phyloP scores from a whole-genome alignment of 2,329 filamentous ascomycete genomes.

The Alternaria alternata region DNA sequence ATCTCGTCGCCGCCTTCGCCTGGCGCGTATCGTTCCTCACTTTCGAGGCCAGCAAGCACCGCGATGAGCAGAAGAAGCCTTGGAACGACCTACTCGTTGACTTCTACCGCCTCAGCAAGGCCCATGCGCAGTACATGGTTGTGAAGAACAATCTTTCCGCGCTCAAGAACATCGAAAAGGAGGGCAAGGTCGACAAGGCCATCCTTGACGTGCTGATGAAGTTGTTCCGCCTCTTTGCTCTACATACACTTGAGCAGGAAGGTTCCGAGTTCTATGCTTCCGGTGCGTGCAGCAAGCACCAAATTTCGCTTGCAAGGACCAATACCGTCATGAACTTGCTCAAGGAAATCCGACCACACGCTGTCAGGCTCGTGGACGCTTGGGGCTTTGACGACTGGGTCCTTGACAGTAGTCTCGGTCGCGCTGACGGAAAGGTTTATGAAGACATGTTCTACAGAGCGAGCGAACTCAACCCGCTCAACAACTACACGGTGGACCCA shows the following conservation, averaged over 20 bases:
- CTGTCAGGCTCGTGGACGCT: constrained; percentile 73
- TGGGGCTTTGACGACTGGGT: constrained; percentile 84
- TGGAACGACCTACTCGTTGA: constrained; percentile 80
- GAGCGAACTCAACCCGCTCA: constrained; percentile 75
- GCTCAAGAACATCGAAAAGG: constrained; percentile 64
- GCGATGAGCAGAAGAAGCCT: constrained; percentile 76
- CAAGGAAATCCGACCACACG: constrained; percentile 76
- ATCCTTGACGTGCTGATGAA: constrained; percentile 69
- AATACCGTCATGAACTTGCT: constrained; percentile 74
- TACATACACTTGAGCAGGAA: constrained; percentile 73
- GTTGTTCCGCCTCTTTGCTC: constrained; percentile 71
- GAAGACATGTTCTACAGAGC: constrained; percentile 79
- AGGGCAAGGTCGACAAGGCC: constrained; percentile 63
- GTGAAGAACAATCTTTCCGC: constrained; percentile 81
- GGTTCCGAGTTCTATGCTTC: constrained; percentile 76
- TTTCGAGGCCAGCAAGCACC: constrained; percentile 77
- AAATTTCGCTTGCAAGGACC: constrained; percentile 74
- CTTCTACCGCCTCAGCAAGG: constrained; percentile 78
- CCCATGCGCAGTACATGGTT: constrained; percentile 78
- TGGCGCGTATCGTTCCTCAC: constrained; percentile 79
- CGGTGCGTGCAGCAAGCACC: constrained; percentile 72
- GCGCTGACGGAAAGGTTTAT: constrained; percentile 78
- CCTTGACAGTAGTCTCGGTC: constrained; percentile 73
- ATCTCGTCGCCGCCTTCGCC: constrained; percentile 76
- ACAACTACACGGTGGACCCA: constrained; percentile 74